Base-by-base conservation (phyloP, 164 flowering plant species). In the Cinnamomum micranthum region DNA sequence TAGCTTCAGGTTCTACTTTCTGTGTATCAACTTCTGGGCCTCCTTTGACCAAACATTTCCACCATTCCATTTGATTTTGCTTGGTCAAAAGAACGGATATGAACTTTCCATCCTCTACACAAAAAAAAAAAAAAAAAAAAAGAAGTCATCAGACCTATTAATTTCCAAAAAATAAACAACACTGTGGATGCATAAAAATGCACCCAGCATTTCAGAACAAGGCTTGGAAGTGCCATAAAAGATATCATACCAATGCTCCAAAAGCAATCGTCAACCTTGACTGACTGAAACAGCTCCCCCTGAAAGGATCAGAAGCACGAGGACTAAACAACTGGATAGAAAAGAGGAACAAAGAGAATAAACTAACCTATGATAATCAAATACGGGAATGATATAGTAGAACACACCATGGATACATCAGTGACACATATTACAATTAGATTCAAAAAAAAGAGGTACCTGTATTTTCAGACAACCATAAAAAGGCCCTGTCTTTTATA, bases 31-130 rank as follows among this genome's bases (percentile, higher is more conserved):
- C 77, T 82, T 91, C 98, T 68, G 99, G 98, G 10, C 86, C 97
- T 70, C 99, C 97, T 77, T 95, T 95, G 51, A 92, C 87, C 81
- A 92, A 27, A 74, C 70, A 86, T 79, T 88, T 93, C 99, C 99
- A 95, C 99, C 99, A 95, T 71, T 93, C 97, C 98, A 91, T 92
- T 69, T 91, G 92, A 68, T 93, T 81, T n/a, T 89, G 91, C 81
- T 95, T 93, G 12, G 95, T 93, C 80, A 93, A 74, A 70, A 92
- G 93, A 66, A 93, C 74, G 47, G 95, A 91, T 71, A 95, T 65
- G 22, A 79, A 55, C 71, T 86, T 88, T 73, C 84, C 86, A 77
- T 93, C 98, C 95, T 95, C 99, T 95, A 93, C 80, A 12, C 17
- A 52, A 14, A 55, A 3, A 55, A 55, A 55, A 19, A 55, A 55